Evolutionary conservation across 1,139 yeast genomes (phyloP), one percentile per base, ranked within the genome.

Genomic region (Candida sanyaensis): DNA sequence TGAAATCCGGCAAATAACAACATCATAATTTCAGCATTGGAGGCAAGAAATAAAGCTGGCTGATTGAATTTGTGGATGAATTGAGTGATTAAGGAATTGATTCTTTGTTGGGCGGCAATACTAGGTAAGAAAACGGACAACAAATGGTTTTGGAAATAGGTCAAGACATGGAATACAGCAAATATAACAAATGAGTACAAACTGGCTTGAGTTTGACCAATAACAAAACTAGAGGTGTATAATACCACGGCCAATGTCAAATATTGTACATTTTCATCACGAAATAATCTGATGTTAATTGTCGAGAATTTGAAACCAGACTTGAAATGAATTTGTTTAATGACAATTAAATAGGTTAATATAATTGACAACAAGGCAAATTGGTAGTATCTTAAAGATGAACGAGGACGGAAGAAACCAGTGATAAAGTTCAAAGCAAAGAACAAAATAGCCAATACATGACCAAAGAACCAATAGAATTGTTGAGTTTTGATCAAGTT

Each of bases 141-240:
- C 33, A 68, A 51, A 46, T 65, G 63, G 41, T 60, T 56, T 45
- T 73, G 77, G 60, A 80, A 73, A 63, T 83, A 83, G 34, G 74
- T 71, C 51, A 81, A 63, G 24, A 77, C 65, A 63, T 83, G 88
- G 68, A 83, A 83, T 3, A 78, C 52, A 1, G 86, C 79, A 62
- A 75, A 83, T n/a, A 83, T 77, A 4, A 73, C 68, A 51, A 80
- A 83, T 28, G 86, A 77, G 57, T 78, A 78, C 41, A 80, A 66
- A 8, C 73, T 63, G n/a, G 76, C 75, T 7, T 66, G 58, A 21
- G 73, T 57, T 17, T 58, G 59, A 1, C 72, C 74, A 44, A 70
- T 57, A 26, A 59, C 53, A 49, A 61, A 65, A 50, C 74, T 66
- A 11, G 68, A 55, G 29, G 62, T 45, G 46, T 63, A 71, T 33